These are phyloP conservation scores for Suillus tomentosus DNA, from an alignment of 768 basidiomycete genomes.

Conservation along the genomic window DNA sequence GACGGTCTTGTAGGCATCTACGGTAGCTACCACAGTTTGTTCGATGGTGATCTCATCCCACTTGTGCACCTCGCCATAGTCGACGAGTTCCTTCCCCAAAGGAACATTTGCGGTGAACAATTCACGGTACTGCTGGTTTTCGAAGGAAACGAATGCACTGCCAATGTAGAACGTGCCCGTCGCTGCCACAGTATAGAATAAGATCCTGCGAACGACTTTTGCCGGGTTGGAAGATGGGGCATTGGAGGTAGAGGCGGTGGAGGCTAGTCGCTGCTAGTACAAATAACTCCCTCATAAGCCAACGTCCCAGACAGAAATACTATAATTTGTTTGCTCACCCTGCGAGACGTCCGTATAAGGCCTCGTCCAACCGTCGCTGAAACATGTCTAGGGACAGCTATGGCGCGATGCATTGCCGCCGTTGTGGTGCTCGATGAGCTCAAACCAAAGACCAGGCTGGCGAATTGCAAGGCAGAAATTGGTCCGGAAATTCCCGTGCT, in stretches of 20 bases:
- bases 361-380: constrained; percentile 47
- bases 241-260: constrained; percentile 43
- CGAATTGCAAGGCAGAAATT: constrained; percentile 7
- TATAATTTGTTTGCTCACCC: constrained; percentile 46
- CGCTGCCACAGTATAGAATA: constrained; percentile 68
- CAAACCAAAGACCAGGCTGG: background rate
- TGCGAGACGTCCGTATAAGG: constrained; percentile 53
- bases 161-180: constrained; percentile 81
- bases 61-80: constrained; percentile 75
- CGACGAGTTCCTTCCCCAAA: constrained; percentile 71
- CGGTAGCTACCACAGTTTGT: constrained; percentile 55
- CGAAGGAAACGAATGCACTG: constrained; percentile 77
- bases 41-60: constrained; percentile 78
- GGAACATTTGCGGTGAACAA: constrained; percentile 84
- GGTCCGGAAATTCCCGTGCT: constrained; percentile 12
- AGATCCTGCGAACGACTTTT: constrained; percentile 56
- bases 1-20: constrained; percentile 48
- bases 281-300: constrained; percentile 14
- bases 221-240: constrained; percentile 48
- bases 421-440: constrained; percentile 13
- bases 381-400: constrained; percentile 56
- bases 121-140: constrained; percentile 79
- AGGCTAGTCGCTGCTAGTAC: constrained; percentile 56
- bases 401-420: constrained; percentile 51
- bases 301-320: constrained; percentile 1